Percentiles rank a stretch among this genome's conserved stretches.
Conservation (phyloP, 2,329 filamentous ascomycete genomes). For the Monosporascus sp. region DNA sequence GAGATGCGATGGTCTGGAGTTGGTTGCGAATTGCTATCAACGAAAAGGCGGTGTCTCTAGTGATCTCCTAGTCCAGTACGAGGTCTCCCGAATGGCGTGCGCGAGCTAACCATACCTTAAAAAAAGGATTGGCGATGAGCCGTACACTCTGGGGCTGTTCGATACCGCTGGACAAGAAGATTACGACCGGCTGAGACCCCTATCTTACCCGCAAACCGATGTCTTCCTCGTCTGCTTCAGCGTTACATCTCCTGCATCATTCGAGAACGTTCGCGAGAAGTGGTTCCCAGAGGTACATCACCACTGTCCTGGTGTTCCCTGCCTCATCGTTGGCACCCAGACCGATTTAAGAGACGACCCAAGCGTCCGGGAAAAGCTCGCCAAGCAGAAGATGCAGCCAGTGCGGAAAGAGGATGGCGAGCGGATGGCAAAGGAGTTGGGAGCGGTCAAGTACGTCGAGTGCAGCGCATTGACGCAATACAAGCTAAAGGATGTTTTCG, state of each 20-base stretch:
- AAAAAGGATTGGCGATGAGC: conserved; percentile 93
- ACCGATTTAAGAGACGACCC: conserved; percentile 90
- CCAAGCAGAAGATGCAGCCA: conserved; percentile 93
- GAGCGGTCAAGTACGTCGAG: conserved; percentile 97
- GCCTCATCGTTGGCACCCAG: conserved; percentile 96
- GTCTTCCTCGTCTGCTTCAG: conserved; percentile 99
- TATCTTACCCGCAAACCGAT: conserved; percentile 97
- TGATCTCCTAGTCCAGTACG: not conserved
- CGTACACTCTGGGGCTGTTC: conserved; percentile 93
- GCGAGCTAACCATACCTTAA: conserved; percentile 8
- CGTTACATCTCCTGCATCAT: conserved; percentile 93
- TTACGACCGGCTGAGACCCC: conserved; percentile 92
- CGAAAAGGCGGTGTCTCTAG: not conserved
- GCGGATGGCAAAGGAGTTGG: conserved; percentile 93
- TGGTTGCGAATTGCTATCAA: not conserved
- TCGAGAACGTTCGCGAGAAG: conserved; percentile 98
- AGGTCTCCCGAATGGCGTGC: not conserved
- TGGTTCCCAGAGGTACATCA: conserved; percentile 99
- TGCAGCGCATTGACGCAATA: conserved; percentile 97
- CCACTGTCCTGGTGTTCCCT: conserved; percentile 95
- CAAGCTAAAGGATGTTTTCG: conserved; percentile 98
- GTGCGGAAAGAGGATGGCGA: conserved; percentile 92
- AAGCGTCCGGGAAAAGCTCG: conserved; percentile 81
- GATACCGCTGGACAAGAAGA: conserved; percentile 99
- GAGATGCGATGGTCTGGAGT: not conserved